Evolutionary conservation across 2,329 filamentous ascomycete species (phyloP), one percentile per base, ranked within the genome.

Genomic region (Pseudocercospora crystallina): DNA sequence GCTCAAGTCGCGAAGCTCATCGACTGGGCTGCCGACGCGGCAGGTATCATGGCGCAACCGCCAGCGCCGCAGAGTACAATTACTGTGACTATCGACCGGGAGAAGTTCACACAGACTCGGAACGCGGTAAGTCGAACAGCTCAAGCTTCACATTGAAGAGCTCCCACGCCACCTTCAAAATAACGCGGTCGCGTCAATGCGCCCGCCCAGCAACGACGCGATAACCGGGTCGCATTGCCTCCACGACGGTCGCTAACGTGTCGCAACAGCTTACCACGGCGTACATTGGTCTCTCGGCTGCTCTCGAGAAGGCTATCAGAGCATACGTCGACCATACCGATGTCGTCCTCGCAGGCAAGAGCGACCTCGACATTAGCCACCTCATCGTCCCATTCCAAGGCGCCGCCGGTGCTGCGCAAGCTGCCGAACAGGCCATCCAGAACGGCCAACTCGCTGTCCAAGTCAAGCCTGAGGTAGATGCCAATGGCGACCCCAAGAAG

Each of bases 301-400:
- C 90, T 35, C 84, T 96, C 67, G 85, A 87, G 65, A 85, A 85
- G 52, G 85, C 95, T 63, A 86, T 88, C 58, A 81, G 83, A 64
- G 89, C 91, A 62, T 96, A 95, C 73, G 82, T 95, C 66, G 86
- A 89, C 67, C 90, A 96, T 77, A 90, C 88, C 62, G 90, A 91
- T 70, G 84, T 89, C 7, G 82, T 95, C 41, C 81, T 96, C 20
- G 85, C 85, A 20, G 66, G 63, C 52, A 63, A 64, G 30, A 64
- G 58, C 36, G 56, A 60, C 20, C 64, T 69, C 50, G 62, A 70
- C 46, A 55, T 67, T 44, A 59, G 60, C 47, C 58, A 59, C 49
- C 58, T 68, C 13, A 62, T 68, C 51, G 50, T 62, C 17, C 53
- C 58, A 31, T 56, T 68, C 47, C 53, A 54, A 40, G 47, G 54